Base-by-base conservation (phyloP, 495 filamentous ascomycete genomes). In the Xylaria curta region DNA sequence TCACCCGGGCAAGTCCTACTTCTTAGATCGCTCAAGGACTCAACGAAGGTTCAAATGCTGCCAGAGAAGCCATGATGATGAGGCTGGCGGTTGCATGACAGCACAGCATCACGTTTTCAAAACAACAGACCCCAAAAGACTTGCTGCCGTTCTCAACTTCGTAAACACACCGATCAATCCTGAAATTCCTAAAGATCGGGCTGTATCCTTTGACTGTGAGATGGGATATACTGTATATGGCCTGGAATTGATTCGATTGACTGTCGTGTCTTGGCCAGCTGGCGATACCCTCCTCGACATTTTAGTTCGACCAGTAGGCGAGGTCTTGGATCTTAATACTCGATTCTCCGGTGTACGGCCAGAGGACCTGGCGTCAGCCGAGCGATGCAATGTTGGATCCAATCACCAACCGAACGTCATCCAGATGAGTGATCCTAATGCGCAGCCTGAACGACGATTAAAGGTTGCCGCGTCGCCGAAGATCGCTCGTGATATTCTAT, bases 161-260 rank as follows among this genome's bases (percentile, higher is more conserved):
- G 85, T 88, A 65, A 78, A 87, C 71, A 98, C 97, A 3, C 94
- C 95, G 0, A 70, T 78, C 19, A 91, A 93, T 61, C 81, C 83
- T 12, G 75, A 82, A 5, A 80, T 76, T 8, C 79, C 80, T 12
- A 75, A 74, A 28, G 79, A 84, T 49, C 76, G 81, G 38, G 86
- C 89, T 3, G 88, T 98, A 17, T 91, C 89, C 75, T 91, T 99
- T 74, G 96, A 99, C 79, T 97, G 97, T 77, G 96, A 99, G 76
- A 99, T 99, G 96, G 92, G 93, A 10, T 99, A 96, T 78, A 98
- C 96, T 0, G 91, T 91, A 1, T 73, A 90, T 46, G 96, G 96
- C 0, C 78, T 98, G 68, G 96, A 99, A 77, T 84, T 99, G 17
- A 89, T 98, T 58, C 92, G 96, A 21, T 78, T 99, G 26, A 97